Evolutionary conservation across 2,329 filamentous ascomycete species (phyloP).

Genomic region (Blastomyces gilchristii): DNA sequence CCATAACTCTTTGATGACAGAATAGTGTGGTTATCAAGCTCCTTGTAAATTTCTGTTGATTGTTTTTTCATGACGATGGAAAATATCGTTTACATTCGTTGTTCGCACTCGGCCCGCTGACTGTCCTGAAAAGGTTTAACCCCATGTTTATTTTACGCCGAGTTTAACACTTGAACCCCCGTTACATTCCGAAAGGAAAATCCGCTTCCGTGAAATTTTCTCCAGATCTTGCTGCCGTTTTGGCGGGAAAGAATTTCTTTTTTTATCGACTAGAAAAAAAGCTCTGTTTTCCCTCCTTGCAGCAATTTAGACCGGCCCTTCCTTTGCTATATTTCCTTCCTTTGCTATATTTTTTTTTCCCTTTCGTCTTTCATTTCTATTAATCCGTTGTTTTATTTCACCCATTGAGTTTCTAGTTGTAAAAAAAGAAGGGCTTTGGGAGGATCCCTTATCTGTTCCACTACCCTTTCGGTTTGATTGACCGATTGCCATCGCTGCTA

Average conservation of each 20-base stretch:
- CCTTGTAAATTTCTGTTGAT: neutral
- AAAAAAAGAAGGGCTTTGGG: constrained; percentile 6
- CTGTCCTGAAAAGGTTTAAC: neutral
- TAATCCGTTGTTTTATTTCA: constrained; percentile 12
- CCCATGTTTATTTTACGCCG: constrained; percentile 13
- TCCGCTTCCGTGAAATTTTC: constrained; percentile 37
- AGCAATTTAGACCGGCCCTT: constrained; percentile 24
- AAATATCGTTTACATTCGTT: neutral
- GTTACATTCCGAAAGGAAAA: constrained; percentile 30
- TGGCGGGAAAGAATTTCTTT: constrained; percentile 11
- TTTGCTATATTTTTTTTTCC: constrained; percentile 14
- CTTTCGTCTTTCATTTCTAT: constrained; percentile 14
- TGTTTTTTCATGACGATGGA: neutral
- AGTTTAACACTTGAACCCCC: constrained; percentile 12
- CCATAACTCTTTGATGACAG: neutral
- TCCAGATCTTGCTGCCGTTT: constrained; percentile 21
- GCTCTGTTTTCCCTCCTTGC: constrained; percentile 26
- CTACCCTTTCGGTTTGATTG: constrained; percentile 13
- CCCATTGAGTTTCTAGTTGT: constrained; percentile 8
- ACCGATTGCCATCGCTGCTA: neutral
- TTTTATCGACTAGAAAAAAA: constrained; percentile 12
- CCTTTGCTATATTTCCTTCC: constrained; percentile 15
- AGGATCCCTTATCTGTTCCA: neutral
- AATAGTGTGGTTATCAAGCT: too few species aligned
- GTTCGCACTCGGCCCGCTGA: neutral